phyloP scores from a whole-genome alignment of 148 eudicot species.

The Amaranthus cruentus region DNA sequence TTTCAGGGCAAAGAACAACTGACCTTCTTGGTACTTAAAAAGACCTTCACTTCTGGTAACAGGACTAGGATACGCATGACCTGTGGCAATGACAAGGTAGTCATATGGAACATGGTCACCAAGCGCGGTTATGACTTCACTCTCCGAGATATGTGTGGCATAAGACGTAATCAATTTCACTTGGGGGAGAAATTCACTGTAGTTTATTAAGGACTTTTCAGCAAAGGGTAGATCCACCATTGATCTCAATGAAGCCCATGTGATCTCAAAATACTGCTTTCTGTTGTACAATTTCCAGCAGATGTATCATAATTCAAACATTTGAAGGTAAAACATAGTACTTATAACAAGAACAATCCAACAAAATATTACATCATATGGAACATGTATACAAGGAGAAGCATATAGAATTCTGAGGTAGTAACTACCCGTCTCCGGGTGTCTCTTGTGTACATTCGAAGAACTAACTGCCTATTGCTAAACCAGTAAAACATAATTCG shows the following conservation, averaged over 20 bases:
- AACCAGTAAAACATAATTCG: too few relatives aligned
- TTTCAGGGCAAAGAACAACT: slow-evolving; percentile 3
- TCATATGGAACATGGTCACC: slow-evolving; percentile 37
- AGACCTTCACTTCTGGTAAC: slow-evolving; percentile 31
- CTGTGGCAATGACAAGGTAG: slow-evolving; percentile 51
- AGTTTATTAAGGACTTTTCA: slow-evolving; percentile 38
- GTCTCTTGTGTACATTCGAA: background rate
- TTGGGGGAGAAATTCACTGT: slow-evolving; percentile 37
- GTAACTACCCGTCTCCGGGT: too few relatives aligned
- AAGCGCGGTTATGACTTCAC: slow-evolving; percentile 30
- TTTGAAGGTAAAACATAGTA: background rate
- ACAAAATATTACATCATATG: background rate
- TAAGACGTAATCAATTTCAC: slow-evolving; percentile 37
- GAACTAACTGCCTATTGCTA: background rate
- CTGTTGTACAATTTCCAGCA: slow-evolving; percentile 21
- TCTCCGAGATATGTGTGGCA: slow-evolving; percentile 32
- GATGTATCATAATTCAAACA: slow-evolving; percentile 3
- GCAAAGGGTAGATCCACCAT: slow-evolving; percentile 40
- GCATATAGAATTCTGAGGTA: too few relatives aligned
- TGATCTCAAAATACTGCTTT: slow-evolving; percentile 41
- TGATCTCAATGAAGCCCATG: slow-evolving; percentile 41
- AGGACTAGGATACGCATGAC: slow-evolving; percentile 33
- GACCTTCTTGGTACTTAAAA: slow-evolving; percentile 35
- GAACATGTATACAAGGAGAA: too few relatives aligned
- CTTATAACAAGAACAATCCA: background rate